phyloP scores from a whole-genome alignment of 441 rosid genomes.

The Pelargonium myrrhifolium region DNA sequence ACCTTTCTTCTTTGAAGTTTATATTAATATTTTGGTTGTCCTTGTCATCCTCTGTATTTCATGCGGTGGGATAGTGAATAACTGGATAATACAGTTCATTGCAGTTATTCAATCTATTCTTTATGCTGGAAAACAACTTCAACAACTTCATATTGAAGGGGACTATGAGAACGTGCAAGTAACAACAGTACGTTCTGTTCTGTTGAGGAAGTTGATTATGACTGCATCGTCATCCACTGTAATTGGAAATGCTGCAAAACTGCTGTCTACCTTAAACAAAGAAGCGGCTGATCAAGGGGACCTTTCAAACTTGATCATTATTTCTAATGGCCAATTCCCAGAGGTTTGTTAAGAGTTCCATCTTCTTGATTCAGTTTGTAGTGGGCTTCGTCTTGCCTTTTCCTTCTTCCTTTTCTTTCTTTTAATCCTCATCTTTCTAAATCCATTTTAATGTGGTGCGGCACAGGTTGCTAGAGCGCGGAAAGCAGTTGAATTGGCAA shows the following conservation, averaged over 20 bases:
- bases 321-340: conserved; percentile 49
- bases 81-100: conserved; percentile 55
- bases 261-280: conserved; percentile 57
- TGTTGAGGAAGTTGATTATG: conserved; percentile 57
- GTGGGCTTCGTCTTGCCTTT: background rate
- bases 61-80: conserved; percentile 23
- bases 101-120: conserved; percentile 77
- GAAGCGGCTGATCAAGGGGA: conserved; percentile 76
- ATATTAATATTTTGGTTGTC: background rate
- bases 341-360: conserved; percentile 43
- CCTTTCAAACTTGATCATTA: conserved; percentile 44
- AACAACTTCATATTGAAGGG: conserved; percentile 45
- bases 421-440: background rate
- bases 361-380: conserved; percentile 6
- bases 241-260: conserved; percentile 53
- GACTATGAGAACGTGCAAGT: conserved; percentile 27
- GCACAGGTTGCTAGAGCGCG: conserved; percentile 61
- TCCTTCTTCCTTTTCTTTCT: conserved; percentile 1
- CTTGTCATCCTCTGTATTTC: conserved; percentile 12
- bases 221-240: conserved; percentile 62
- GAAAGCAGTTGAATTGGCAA: conserved; percentile 50
- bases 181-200: conserved; percentile 35
- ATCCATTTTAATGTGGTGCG: conserved; percentile 11
- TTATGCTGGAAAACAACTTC: conserved; percentile 67
- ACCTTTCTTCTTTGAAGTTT: background rate